Evolutionary conservation across 371 early-diverging fungal species (phyloP), one percentile per base, ranked within the genome.

Genomic region (Synchytrium microbalum): DNA sequence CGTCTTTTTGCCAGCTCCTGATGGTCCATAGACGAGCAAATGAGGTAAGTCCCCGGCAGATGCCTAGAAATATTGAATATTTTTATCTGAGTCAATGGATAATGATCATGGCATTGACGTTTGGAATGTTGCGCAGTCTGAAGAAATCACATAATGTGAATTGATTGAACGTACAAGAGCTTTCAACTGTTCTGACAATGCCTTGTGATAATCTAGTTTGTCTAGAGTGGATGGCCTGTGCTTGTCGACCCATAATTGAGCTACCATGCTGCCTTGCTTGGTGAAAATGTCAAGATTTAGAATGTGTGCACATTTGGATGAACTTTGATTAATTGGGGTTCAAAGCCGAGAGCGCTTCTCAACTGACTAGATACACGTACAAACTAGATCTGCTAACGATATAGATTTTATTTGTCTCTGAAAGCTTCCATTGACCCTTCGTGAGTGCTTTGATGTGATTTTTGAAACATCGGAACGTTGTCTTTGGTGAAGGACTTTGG

Each of bases 1-100:
- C 25, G 99, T 99, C 73, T 94, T 95, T 79, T 99, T 99, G 13
- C 99, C 99, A 1, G 91, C 88, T 25, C 99, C 99, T 2, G 91
- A 80, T 13, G 92, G 94, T 0, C 99, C 99, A 79, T 94, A 94
- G 33, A 99, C 84, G 2, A 99, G 82, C 69, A 98, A 70, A 68
- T 98, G 99, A 31, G 99, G 99, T 61, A 98, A 83, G 70, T 95
- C 93, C 8, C 82, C 86, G 2, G 86, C 82, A 13, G 75, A 58
- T 10, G 91, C 87, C 93, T 92, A 69, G 46, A 3, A 38, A 33
- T 46, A 52, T 16, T 10, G 23, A 52, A 14, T 26, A 52, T n/a
- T 3, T 25, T 14, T 3, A 8, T 33, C 23, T 10, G 13, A 25
- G 10, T 3, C 26, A 32, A 52, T n/a, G 33, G 23, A 61, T 24